Evolutionary conservation across 129 eudicot species (phyloP).

Genomic region (Smallanthus sonchifolius): DNA sequence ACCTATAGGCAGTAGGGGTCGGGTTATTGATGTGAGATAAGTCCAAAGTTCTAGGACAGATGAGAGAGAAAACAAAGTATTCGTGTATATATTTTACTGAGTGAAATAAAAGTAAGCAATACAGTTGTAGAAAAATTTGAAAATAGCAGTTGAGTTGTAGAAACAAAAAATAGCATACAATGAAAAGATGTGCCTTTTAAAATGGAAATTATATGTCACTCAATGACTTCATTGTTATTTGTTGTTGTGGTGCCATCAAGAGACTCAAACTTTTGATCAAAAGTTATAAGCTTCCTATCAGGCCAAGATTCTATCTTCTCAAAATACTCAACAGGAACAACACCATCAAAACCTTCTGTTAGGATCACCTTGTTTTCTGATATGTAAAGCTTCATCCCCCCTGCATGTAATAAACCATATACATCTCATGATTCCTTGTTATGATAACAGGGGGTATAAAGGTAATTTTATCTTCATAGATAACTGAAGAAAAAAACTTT

Average conservation of each 20-base stretch:
- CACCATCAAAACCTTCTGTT: conserved; percentile 89
- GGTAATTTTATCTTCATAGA: neutral
- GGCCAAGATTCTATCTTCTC: conserved; percentile 88
- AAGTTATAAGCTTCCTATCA: conserved; percentile 44
- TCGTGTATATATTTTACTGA: too few relatives aligned
- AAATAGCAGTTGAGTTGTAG: too few relatives aligned
- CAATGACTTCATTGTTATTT: neutral
- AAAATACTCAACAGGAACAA: conserved; percentile 73
- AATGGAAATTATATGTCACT: neutral
- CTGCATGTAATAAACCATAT: conserved; percentile 31
- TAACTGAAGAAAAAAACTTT: neutral
- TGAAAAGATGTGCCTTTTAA: neutral
- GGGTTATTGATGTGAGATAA: too few relatives aligned
- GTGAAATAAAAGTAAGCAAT: too few relatives aligned
- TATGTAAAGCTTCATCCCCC: conserved; percentile 83
- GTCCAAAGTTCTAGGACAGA: too few relatives aligned
- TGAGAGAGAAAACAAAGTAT: too few relatives aligned
- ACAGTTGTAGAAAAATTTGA: too few relatives aligned
- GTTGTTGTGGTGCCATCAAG: neutral
- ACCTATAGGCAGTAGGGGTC: too few relatives aligned
- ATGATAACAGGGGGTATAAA: neutral
- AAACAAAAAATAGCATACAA: too few relatives aligned
- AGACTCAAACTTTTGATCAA: conserved; percentile 10
- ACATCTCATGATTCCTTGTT: neutral
- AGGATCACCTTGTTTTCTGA: conserved; percentile 85